These are phyloP conservation scores for Circinella minor DNA, from an alignment of 371 early-diverging fungal species.

Conservation along the genomic window DNA sequence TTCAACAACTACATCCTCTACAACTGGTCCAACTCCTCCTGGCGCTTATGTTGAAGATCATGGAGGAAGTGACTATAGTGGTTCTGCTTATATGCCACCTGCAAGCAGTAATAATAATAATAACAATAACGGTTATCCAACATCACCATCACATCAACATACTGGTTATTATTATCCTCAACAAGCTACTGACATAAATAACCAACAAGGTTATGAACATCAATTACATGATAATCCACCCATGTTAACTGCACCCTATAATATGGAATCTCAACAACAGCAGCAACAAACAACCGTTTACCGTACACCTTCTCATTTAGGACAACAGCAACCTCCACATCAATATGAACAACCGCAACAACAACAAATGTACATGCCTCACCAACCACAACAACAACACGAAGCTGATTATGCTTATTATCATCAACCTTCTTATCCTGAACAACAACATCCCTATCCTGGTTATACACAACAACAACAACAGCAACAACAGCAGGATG, in stretches of 20 bases:
- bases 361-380: conserved; percentile 3
- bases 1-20: not conserved
- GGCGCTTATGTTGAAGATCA: not conserved
- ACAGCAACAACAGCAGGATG: not conserved
- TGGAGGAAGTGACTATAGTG: not conserved
- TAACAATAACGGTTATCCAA: not conserved
- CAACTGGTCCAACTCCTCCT: no score
- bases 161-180: conserved; percentile 7
- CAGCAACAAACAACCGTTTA: conserved; percentile 9
- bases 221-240: not conserved
- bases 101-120: not conserved
- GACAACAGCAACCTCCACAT: not conserved
- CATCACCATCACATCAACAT: not conserved
- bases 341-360: conserved; percentile 9
- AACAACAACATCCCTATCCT: conserved; percentile 6
- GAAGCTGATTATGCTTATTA: conserved; percentile 16
- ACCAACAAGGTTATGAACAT: not conserved
- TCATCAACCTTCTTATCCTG: conserved; percentile 4
- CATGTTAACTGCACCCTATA: conserved; percentile 15
- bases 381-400: not conserved
- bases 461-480: not conserved
- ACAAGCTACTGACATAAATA: not conserved
- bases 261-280: conserved; percentile 3
- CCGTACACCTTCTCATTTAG: conserved; percentile 13
- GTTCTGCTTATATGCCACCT: no score